Evolutionary conservation across 2,329 filamentous ascomycete species (phyloP), one percentile per base, ranked within the genome.

Genomic region (Lanzia echinophila): DNA sequence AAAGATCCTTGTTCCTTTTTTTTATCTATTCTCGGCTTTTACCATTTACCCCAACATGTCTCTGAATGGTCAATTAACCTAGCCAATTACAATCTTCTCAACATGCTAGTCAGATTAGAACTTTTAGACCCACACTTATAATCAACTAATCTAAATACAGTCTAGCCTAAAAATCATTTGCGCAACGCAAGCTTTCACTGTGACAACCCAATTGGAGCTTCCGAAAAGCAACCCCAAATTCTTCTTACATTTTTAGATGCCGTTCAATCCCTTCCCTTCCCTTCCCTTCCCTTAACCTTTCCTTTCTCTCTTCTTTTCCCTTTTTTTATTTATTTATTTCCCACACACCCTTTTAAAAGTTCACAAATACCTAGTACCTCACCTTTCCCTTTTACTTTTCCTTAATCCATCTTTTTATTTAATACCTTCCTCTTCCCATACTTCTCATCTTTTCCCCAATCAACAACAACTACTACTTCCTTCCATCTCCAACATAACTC

Each of bases 311-410:
- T 15, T 44, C 53, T 20, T 55, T 39, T 56, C 51, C 31, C 47
- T 48, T 54, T 57, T 48, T 43, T 24, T 50, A 54, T 36, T n/a
- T n/a, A 12, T 43, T 55, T 48, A 38, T 55, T 7, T 36, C 42
- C 36, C 46, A 50, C 38, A 47, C 44, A 31, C 54, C 47, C 50
- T 41, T 50, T 44, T 36, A 51, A 56, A 54, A 56, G 54, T 42
- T 53, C 32, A 33, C 50, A 41, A 45, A 41, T 41, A 28, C 19
- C 54, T 58, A 60, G 58, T 61, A 58, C 55, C 42, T 47, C 51
- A 44, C 24, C 47, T 36, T 53, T 51, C 54, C 52, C 47, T 39
- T 8, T 19, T 28, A 11, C 32, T 38, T 33, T 36, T 42, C 41
- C 17, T 31, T 33, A 19, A 20, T 52, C 19, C 46, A 43, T 43